Base-by-base conservation (phyloP, 495 filamentous ascomycete genomes). In the Evansstolkia leycettana region DNA sequence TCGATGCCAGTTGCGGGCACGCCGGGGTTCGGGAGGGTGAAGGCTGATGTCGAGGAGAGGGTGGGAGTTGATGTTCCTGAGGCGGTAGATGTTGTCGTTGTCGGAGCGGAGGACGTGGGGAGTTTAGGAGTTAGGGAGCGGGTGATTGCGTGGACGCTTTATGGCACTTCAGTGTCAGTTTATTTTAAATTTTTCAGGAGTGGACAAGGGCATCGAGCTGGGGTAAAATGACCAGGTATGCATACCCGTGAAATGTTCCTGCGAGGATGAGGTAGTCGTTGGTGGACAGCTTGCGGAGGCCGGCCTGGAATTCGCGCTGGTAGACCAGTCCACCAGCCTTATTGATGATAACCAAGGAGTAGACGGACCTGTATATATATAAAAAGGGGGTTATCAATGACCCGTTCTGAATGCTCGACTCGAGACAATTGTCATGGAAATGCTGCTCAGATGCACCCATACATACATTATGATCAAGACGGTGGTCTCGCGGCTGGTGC, bases 211-310 rank as follows among this genome's bases (percentile, higher is more conserved):
- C 5, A 9, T 4, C 20, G 20, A 23, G 9, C 9, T 23, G 4
- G 20, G 5, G 20, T 9, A 23, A 23, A n/a, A n/a, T n/a, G n/a
- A n/a, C n/a, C n/a, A n/a, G n/a, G 10, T 17, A 7, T 17, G 24
- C 54, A 47, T 61, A 83, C 77, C 90, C 90, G 56, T 98, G 90
- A 60, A 98, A 98, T 28, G 90, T 96, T 18, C 90, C 90, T 0
- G 90, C 90, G n/a, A 98, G 79, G 37, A 96, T 86, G 3, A 98
- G 80, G 52, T 85, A 85, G 65, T 96, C 92, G 50, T 98, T 98
- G 35, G 82, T 84, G 33, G 72, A 82, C 46, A 96, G 74, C 52
- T 89, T 88, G 58, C 78, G 80, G 42, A 96, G 67, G 25, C 78
- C 76, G 17, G 76, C 70, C 48, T 85, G 76, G 64, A 96, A 96